These are phyloP conservation scores for peach (Prunus persica) DNA, from an alignment of 306 rosid species.

Conservation along the genomic window Prunus_persica_NCBIv2 NC_034016.1:920501-921000, in stretches of 20 bases:
- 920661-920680: conserved; percentile 28
- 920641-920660: conserved; percentile 14
- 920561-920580: no score
- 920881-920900: conserved; percentile 31
- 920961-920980: background rate
- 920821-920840: conserved; percentile 30
- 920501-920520: no score
- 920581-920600: no score
- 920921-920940: no score
- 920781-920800: conserved; percentile 21
- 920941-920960: background rate
- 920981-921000: background rate
- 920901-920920: background rate
- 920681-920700: conserved; percentile 39
- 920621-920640: background rate
- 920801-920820: conserved; percentile 30
- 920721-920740: conserved; percentile 47
- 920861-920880: conserved; percentile 37
- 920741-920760: conserved; percentile 32
- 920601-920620: background rate
- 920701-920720: conserved; percentile 39
- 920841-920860: conserved; percentile 22
- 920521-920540: no score
- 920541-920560: no score
- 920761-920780: conserved; percentile 20